A percentile compares a stretch with the other conserved stretches of the same genome.
Conservation (phyloP, 768 basidiomycete species). For the Podaxis mareebaensis region DNA sequence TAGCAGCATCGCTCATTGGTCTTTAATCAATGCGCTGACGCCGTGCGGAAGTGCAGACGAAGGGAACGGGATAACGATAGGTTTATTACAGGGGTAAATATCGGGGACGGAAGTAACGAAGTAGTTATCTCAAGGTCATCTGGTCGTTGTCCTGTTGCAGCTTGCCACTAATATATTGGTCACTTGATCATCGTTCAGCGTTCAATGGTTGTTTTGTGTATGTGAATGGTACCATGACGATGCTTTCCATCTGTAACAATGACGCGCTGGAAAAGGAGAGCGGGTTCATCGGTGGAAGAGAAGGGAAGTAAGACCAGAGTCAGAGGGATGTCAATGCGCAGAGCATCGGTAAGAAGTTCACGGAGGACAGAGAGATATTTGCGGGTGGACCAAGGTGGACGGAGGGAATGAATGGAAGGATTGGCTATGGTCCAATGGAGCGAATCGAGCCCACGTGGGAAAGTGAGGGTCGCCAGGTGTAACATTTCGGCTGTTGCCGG, state of each 20-base stretch:
- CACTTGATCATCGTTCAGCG: background rate
- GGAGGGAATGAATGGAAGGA: background rate
- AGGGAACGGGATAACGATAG: background rate
- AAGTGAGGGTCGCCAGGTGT: conserved; percentile 1
- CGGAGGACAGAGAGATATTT: background rate
- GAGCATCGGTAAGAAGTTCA: background rate
- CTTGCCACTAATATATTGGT: background rate
- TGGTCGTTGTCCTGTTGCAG: background rate
- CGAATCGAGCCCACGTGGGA: background rate
- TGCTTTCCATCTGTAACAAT: background rate
- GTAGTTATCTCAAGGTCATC: background rate
- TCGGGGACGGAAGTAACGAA: background rate
- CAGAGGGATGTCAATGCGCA: background rate
- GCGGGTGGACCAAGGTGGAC: background rate
- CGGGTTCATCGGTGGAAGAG: background rate
- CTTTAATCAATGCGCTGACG: background rate
- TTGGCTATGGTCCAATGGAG: background rate
- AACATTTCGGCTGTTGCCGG: conserved; percentile 3
- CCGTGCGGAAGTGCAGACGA: background rate
- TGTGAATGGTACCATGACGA: conserved; percentile 5
- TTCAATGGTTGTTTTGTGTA: background rate
- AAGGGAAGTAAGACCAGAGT: background rate
- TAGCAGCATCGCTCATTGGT: background rate
- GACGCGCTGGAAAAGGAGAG: background rate
- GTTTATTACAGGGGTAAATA: background rate